Evolutionary conservation across 2,329 filamentous ascomycete genomes (phyloP), one percentile per base, ranked within the genome.

Genomic region (Thielaviopsis ethacetica): DNA sequence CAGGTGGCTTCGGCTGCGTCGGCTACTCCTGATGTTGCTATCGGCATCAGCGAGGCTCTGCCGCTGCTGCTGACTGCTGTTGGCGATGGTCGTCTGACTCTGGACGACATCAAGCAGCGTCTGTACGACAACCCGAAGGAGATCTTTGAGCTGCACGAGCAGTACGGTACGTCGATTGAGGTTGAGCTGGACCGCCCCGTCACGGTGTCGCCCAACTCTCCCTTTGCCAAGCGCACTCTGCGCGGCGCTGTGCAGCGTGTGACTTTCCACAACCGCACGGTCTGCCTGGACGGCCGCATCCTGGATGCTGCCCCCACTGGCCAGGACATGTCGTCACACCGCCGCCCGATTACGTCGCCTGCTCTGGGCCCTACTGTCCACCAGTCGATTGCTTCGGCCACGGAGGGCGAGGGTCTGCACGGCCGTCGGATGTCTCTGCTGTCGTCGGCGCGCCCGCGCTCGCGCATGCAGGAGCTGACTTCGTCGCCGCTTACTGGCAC

Each of bases 121-220:
- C 76, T 91, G 53, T 85, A 90, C 68, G 83, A 88, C 67, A 90
- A 89, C 68, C 86, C 86, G 2, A 86, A 85, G 73, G 79, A 80
- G 67, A 90, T 91, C 65, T 91, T 91, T 65, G 86, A 91, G 73
- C 78, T 91, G 56, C 86, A 91, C 64, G 86, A 91, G 65, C 86
- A 91, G 71, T 71, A 78, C n/a, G 83, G 83, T 61, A 83, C 84
- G 44, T 81, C 80, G 5, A 77, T 91, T 41, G 86, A 91, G 73
- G 78, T 88, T 22, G 86, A 90, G 71, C 76, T 90, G 65, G 86
- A 88, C 67, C 81, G 86, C 52, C 68, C 70, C 60, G 69, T 73
- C 22, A 64, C 73, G 38, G 69, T 73, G 22, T 54, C 50, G 30
- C 57, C 65, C 44, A 65, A 65, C 26, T 88, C 86, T 63, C 86